Evolutionary conservation across 2,329 filamentous ascomycete genomes (phyloP).

Genomic region (Raffaelea deltoideospora): DNA sequence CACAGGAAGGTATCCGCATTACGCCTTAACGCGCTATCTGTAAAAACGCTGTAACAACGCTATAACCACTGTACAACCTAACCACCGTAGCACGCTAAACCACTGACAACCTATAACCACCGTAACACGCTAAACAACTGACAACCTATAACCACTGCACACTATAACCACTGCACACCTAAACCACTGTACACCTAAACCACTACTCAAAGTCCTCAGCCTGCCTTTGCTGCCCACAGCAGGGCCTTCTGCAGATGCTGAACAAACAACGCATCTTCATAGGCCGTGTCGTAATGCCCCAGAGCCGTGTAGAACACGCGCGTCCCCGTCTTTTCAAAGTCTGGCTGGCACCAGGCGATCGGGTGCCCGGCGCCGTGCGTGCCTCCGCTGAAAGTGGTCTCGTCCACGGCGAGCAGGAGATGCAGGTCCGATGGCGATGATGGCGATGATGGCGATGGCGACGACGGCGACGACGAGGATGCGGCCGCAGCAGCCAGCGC

Average conservation of each 20-base stretch:
- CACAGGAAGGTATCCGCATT: too few species aligned
- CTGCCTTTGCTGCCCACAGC: constrained; percentile 15
- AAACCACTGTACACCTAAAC: too few species aligned
- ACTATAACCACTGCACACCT: too few species aligned
- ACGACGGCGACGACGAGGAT: neutral
- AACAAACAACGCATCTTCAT: constrained; percentile 17
- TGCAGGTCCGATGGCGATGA: constrained; percentile 1
- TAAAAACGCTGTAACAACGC: too few species aligned
- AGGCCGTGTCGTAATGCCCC: constrained; percentile 25
- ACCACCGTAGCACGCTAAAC: too few species aligned
- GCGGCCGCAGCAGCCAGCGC: constrained; percentile 1
- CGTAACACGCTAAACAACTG: too few species aligned
- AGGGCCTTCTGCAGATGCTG: constrained; percentile 13
- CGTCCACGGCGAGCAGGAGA: constrained; percentile 21
- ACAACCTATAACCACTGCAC: too few species aligned
- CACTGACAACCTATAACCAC: too few species aligned
- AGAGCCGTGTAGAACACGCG: constrained; percentile 25
- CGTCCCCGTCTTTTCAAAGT: constrained; percentile 21
- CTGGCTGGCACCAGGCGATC: constrained; percentile 23
- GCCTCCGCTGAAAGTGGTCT: constrained; percentile 20
- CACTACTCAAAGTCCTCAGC: too few species aligned
- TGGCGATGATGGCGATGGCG: neutral
- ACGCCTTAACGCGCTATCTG: too few species aligned
- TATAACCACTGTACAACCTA: too few species aligned
- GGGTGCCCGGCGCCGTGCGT: constrained; percentile 21